Percentiles rank a stretch among this genome's conserved stretches.
These are phyloP conservation scores for Isochrysis galbana DNA, from an alignment of 78 protist species.

Conservation along the genomic window DNA sequence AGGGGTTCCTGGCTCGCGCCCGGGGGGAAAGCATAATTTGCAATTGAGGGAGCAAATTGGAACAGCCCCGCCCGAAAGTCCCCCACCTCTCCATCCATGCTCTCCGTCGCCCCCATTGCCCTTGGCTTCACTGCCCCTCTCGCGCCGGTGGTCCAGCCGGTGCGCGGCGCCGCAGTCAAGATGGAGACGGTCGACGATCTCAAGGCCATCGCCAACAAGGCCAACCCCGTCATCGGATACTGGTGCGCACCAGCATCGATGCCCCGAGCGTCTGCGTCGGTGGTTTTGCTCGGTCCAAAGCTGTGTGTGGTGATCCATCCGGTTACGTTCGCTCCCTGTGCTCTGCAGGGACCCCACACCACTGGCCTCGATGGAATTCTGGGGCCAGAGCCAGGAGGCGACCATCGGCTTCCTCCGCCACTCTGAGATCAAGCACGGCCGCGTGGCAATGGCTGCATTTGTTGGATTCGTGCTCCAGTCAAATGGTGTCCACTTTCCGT, in stretches of 20 bases:
- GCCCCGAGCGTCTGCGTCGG: too few relatives aligned
- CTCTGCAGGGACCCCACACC: neutral
- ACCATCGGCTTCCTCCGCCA: constrained; percentile 12
- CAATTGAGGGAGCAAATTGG: too few relatives aligned
- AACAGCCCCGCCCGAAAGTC: too few relatives aligned
- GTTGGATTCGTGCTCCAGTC: neutral
- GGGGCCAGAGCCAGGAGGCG: neutral
- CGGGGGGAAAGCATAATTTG: too few relatives aligned
- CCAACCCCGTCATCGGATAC: neutral
- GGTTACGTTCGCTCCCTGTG: neutral
- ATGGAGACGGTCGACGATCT: neutral
- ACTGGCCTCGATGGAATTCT: neutral
- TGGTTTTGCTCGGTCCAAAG: too few relatives aligned
- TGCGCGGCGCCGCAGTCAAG: neutral
- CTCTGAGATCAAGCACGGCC: constrained; percentile 12
- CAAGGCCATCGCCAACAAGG: neutral
- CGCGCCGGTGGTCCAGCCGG: too few relatives aligned
- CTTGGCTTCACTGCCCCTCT: too few relatives aligned
- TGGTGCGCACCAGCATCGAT: neutral
- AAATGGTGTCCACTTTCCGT: neutral
- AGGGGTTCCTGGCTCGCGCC: too few relatives aligned
- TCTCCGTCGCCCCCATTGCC: too few relatives aligned
- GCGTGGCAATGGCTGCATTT: neutral
- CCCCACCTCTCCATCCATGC: too few relatives aligned
- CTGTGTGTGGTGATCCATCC: neutral